A percentile compares a stretch with the other conserved stretches of the same genome.
These are phyloP conservation scores for Boletus pseudopeckii DNA, from an alignment of 768 basidiomycete species.

Conservation along the genomic window DNA sequence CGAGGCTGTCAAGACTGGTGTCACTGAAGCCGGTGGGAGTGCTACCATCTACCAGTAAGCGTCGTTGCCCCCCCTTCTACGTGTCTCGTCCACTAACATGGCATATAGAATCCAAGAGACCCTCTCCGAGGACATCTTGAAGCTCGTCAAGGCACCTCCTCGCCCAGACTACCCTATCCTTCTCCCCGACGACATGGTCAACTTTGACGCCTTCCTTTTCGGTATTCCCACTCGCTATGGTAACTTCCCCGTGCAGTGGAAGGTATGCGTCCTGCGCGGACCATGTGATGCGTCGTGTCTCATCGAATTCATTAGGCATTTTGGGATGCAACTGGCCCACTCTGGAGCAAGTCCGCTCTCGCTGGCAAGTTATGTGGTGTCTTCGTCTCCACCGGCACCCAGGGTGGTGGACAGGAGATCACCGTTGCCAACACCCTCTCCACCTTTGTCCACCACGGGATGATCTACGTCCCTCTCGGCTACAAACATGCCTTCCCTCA, in stretches of 20 bases:
- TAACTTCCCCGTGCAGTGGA: constrained; percentile 57
- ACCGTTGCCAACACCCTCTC: constrained; percentile 38
- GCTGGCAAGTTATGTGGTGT: constrained; percentile 45
- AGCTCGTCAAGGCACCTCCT: constrained; percentile 65
- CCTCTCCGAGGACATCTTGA: constrained; percentile 65
- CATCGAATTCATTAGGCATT: constrained; percentile 34
- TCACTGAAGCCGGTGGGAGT: constrained; percentile 40
- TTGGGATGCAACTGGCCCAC: constrained; percentile 49
- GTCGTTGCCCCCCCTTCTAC: neutral
- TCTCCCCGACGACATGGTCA: constrained; percentile 31
- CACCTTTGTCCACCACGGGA: constrained; percentile 54
- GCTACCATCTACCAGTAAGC: constrained; percentile 48
- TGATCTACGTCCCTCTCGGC: constrained; percentile 52
- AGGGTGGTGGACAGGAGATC: constrained; percentile 47
- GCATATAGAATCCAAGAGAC: constrained; percentile 71
- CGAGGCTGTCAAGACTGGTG: constrained; percentile 37
- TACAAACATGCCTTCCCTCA: constrained; percentile 42
- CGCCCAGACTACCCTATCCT: constrained; percentile 56
- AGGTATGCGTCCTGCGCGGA: constrained; percentile 26
- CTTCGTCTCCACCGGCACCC: constrained; percentile 44
- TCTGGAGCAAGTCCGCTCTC: constrained; percentile 42
- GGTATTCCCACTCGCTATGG: constrained; percentile 49
- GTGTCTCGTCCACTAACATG: neutral
- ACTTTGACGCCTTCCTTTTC: constrained; percentile 42
- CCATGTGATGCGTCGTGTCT: constrained; percentile 8